phyloP scores from a whole-genome alignment of 805 yeast genomes.

The Barnettozyma californica region DNA sequence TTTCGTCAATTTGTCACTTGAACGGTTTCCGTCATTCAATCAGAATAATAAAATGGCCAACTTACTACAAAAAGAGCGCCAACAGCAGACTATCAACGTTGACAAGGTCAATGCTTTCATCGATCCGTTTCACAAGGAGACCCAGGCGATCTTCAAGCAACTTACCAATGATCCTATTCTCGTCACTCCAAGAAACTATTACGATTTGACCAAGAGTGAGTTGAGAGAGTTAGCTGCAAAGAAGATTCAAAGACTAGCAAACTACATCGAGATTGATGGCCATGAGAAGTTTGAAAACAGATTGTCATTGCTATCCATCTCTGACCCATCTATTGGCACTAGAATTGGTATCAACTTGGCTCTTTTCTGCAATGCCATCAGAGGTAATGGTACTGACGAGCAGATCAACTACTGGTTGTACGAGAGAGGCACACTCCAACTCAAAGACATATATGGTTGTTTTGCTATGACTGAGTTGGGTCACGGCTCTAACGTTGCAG shows the following conservation, averaged over 20 bases:
- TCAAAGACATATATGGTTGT: conserved; percentile 68
- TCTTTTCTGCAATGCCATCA: conserved; percentile 70
- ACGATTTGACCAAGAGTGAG: conserved; percentile 50
- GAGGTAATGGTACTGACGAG: conserved; percentile 82
- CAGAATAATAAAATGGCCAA: conserved; percentile 10
- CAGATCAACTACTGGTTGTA: conserved; percentile 82
- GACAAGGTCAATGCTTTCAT: conserved; percentile 49
- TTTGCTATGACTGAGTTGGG: conserved; percentile 92
- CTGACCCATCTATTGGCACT: conserved; percentile 78
- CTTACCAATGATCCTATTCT: conserved; percentile 65
- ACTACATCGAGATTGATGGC: conserved; percentile 47
- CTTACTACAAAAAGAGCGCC: conserved; percentile 39
- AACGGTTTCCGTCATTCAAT: background rate
- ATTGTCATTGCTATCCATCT: conserved; percentile 50
- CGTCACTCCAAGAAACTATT: conserved; percentile 46
- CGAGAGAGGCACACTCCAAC: conserved; percentile 54
- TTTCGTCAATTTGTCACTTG: background rate
- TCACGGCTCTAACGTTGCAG: conserved; percentile 93
- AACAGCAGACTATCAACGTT: conserved; percentile 35
- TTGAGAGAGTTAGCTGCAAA: conserved; percentile 56
- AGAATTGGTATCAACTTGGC: conserved; percentile 88
- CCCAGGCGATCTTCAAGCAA: conserved; percentile 49
- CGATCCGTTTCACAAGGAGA: conserved; percentile 44
- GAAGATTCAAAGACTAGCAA: conserved; percentile 56
- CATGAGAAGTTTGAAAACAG: conserved; percentile 46